Evolutionary conservation across 106 monocot species (phyloP), one percentile per base, ranked within the genome.

Genomic region (Apostasia ramifera): DNA sequence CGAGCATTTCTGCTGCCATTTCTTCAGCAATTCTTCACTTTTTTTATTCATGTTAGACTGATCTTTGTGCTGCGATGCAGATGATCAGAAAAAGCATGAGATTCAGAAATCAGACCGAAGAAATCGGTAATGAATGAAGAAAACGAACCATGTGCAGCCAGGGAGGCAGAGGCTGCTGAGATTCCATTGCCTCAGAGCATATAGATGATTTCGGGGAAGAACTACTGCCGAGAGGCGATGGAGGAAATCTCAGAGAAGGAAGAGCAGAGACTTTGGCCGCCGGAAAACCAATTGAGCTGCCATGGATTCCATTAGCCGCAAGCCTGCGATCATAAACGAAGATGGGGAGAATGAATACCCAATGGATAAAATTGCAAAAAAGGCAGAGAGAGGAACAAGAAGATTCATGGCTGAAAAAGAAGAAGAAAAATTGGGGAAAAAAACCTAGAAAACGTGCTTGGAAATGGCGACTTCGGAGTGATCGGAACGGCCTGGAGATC

Each of bases 401-500:
- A 56, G 3, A 4, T 15, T 6, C 5, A 14, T 56, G 55, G 4
- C 0, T 15, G 3, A 57, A 57, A 14, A 9, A 56, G 4, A 10
- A 9, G n/a, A 56, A 56, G 4, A 56, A 56, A 58, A 7, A 40
- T 1, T 1, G 6, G 8, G 5, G 8, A 3, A 7, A 8, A 8
- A 47, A 7, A 82, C 82, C 91, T 82, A 37, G 78, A 76, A 44
- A 79, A 71, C 11, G 84, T 46, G 26, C 70, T 68, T 38, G 79
- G 41, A 9, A 68, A 42, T 0, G 77, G 72, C 3, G 78, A 65
- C 37, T 75, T 66, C 12, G 88, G 72, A 2, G 91, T 70, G 61
- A 91, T 86, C 44, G 85, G 85, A 2, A 91, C 70, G 9, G 85
- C 94, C 53, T 88, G 81, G 39, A 95, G 66, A 55, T 91, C 91